phyloP scores from a whole-genome alignment of 148 eudicot genomes.

The Tetragonia tetragonoides region DNA sequence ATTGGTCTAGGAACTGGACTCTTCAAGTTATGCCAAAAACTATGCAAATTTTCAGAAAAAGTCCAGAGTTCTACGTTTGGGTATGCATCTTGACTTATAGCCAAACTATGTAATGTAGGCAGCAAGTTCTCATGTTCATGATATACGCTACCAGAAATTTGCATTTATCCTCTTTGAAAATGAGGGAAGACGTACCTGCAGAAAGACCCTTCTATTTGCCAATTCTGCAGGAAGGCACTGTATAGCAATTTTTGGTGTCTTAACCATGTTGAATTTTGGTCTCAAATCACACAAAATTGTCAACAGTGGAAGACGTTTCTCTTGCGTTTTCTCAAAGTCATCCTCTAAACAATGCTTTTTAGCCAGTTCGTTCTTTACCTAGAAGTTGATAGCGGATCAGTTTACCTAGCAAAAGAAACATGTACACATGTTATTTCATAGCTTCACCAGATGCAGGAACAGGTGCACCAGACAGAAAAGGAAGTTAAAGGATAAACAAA shows the following conservation, averaged over 20 bases:
- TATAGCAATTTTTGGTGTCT: background rate
- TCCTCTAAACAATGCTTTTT: background rate
- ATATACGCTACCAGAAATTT: background rate
- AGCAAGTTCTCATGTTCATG: background rate
- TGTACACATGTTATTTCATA: background rate
- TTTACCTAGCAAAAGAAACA: constrained; percentile 14
- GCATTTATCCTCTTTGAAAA: background rate
- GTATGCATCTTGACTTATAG: too few species aligned
- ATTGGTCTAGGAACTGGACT: too few species aligned
- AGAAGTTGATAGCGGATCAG: background rate
- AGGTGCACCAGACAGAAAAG: background rate
- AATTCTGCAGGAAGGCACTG: background rate
- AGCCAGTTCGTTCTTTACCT: background rate
- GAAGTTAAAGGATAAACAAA: background rate
- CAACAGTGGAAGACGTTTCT: background rate
- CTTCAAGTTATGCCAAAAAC: too few species aligned
- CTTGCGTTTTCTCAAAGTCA: background rate
- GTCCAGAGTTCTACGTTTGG: too few species aligned
- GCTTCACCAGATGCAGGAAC: background rate
- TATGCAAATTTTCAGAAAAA: too few species aligned
- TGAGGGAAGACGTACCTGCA: background rate
- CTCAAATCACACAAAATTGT: background rate
- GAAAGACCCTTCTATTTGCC: background rate
- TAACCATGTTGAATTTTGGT: background rate
- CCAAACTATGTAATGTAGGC: too few species aligned